phyloP scores from a whole-genome alignment of 768 basidiomycete species.

The Lactarius evosmus region DNA sequence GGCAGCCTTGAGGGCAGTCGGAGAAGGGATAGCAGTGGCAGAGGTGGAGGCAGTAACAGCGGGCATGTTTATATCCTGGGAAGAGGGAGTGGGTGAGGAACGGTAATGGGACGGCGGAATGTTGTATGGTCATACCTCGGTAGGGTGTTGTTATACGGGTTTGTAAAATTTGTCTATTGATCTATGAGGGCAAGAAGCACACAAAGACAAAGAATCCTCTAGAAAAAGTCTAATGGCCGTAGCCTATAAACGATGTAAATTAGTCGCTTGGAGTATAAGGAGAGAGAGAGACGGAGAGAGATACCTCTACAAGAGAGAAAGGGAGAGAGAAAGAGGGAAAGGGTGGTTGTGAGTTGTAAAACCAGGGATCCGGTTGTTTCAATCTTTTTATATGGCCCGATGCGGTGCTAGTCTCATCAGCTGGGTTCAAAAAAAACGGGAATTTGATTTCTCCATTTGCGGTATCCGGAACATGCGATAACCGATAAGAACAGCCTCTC shows the following conservation, averaged over 20 bases:
- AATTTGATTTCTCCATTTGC: not conserved
- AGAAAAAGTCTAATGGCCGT: conserved; percentile 46
- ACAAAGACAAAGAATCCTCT: conserved; percentile 67
- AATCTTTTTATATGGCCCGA: not conserved
- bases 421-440: conserved; percentile 22
- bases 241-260: conserved; percentile 32
- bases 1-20: conserved; percentile 69
- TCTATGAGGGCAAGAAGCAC: conserved; percentile 38
- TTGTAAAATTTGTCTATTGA: conserved; percentile 32
- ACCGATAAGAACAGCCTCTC: not conserved
- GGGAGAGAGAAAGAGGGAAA: conserved; percentile 39
- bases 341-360: conserved; percentile 5
- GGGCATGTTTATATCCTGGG: conserved; percentile 69
- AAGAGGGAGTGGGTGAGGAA: not conserved
- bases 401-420: conserved; percentile 20
- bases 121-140: conserved; percentile 39
- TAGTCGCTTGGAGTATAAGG: conserved; percentile 9
- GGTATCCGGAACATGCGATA: not conserved
- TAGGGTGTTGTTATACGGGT: conserved; percentile 36
- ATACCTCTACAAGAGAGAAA: conserved; percentile 37
- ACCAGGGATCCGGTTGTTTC: not conserved
- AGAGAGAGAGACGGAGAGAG: conserved; percentile 30
- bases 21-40: conserved; percentile 55
- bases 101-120: not conserved
- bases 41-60: conserved; percentile 65